Conservation (phyloP, 768 basidiomycete genomes). For the Cytidiella melzeri region DNA sequence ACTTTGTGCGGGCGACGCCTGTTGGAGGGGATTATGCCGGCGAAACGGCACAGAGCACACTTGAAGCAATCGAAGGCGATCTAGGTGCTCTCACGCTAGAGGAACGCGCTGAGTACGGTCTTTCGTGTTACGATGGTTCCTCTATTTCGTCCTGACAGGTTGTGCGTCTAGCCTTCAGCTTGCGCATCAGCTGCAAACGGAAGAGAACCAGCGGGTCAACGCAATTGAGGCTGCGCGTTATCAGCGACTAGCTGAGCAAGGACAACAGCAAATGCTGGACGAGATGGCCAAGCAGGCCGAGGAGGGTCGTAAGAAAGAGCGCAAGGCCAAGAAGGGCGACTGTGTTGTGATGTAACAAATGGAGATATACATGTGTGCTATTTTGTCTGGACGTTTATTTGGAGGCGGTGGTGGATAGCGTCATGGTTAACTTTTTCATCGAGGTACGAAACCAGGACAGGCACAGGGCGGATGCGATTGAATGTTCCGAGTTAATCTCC, state of each 20-base stretch:
- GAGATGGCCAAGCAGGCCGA: conserved; percentile 16
- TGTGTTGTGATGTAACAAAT: conserved; percentile 22
- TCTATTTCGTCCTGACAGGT: not conserved
- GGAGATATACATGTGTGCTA: not conserved
- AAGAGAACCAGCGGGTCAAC: conserved; percentile 55
- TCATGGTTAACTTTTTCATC: not conserved
- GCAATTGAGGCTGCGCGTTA: conserved; percentile 29
- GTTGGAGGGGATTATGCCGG: conserved; percentile 80
- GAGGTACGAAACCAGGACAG: not conserved
- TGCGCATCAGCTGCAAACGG: conserved; percentile 72
- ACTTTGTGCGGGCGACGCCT: conserved; percentile 57
- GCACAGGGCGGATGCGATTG: not conserved
- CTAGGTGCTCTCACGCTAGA: conserved; percentile 32
- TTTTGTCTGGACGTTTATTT: not conserved
- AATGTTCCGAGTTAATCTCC: not conserved
- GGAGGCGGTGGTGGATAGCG: not conserved
- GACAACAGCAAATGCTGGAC: conserved; percentile 12
- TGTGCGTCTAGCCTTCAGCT: conserved; percentile 46
- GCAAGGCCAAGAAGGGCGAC: conserved; percentile 20
- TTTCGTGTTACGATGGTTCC: conserved; percentile 4
- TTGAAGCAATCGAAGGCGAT: conserved; percentile 43
- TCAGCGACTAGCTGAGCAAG: conserved; percentile 30
- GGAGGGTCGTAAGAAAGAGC: conserved; percentile 31
- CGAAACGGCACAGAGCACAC: conserved; percentile 55
- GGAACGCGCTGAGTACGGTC: conserved; percentile 58